Conservation (phyloP, 2,329 filamentous ascomycete genomes). For the Chrysosphaeria jannelii region DNA sequence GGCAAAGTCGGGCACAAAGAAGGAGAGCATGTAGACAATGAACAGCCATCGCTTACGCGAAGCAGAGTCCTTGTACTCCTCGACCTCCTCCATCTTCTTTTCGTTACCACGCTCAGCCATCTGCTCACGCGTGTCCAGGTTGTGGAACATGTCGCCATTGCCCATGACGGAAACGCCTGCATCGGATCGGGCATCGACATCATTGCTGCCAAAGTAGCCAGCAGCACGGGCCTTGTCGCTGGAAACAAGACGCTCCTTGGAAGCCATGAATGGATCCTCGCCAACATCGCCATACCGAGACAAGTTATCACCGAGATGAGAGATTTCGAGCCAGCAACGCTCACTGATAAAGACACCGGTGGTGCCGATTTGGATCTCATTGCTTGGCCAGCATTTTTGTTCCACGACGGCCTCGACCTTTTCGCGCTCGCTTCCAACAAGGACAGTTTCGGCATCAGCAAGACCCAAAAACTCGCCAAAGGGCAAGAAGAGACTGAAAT, state of each 20-base stretch:
- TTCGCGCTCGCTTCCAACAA: constrained; percentile 78
- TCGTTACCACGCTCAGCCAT: constrained; percentile 90
- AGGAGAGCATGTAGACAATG: constrained; percentile 59
- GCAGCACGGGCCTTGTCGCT: constrained; percentile 39
- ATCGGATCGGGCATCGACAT: constrained; percentile 65
- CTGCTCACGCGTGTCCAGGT: constrained; percentile 74
- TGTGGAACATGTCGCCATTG: constrained; percentile 91
- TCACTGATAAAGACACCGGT: constrained; percentile 93
- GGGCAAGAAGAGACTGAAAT: constrained; percentile 85
- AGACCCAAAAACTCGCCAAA: constrained; percentile 88
- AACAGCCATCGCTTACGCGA: constrained; percentile 80
- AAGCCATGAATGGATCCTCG: constrained; percentile 29
- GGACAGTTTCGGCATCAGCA: constrained; percentile 51
- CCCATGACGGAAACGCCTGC: constrained; percentile 77
- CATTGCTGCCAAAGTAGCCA: constrained; percentile 53
- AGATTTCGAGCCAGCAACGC: constrained; percentile 76
- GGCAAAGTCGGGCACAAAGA: constrained; percentile 57
- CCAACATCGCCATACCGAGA: constrained; percentile 28
- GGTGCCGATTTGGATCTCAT: constrained; percentile 69
- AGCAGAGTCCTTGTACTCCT: constrained; percentile 46
- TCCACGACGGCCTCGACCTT: constrained; percentile 79
- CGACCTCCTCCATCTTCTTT: constrained; percentile 68
- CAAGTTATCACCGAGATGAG: constrained; percentile 30
- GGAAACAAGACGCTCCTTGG: constrained; percentile 27
- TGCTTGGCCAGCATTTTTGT: constrained; percentile 70